Base-by-base conservation (phyloP, 2,329 filamentous ascomycete genomes). In the Macrophomina tecta region DNA sequence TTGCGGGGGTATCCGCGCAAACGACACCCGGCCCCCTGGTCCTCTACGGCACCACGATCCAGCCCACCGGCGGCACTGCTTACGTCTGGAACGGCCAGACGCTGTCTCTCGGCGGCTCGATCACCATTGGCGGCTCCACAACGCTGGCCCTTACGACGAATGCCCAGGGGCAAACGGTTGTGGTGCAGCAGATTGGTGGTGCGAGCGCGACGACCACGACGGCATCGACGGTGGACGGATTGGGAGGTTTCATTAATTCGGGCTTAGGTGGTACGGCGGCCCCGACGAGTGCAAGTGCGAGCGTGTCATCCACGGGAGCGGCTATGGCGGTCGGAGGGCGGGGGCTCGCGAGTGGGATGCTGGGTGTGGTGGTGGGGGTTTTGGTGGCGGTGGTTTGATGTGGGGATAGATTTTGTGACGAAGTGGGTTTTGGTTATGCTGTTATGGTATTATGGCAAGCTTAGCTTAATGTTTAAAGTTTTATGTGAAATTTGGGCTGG, bases 101-200 rank as follows among this genome's bases (percentile, higher is more conserved):
- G 34, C 46, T 63, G 45, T 18, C 34, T 8, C 18, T 52, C 8
- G 60, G 60, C 32, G 45, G 45, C 9, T 38, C 45, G 5, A 42
- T 63, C 30, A 63, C 60, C 16, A 32, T 63, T 8, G 60, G 60
- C 30, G 42, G n/a, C 5, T 11, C 8, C n/a, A 63, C 60, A 46
- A 51, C 32, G 32, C n/a, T 63, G 45, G 30, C 34, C 45, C 32
- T 63, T 28, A 67, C 56, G 48, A 67, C 60, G 8, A 64, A 67
- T n/a, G 30, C 34, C n/a, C 58, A 28, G 6, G 66, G 66, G 4
- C 36, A 45, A 23, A 67, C 66, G 34, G 58, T 67, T 5, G 55
- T 63, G 9, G 56, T 67, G 38, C 56, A 61, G 40, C 28, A 45
- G 40, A 36, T 2, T 16, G 40, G 40, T 4, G 28, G 34, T 6